Conservation (phyloP, 2,329 filamentous ascomycete species). For the Grosmannia huntii region DNA sequence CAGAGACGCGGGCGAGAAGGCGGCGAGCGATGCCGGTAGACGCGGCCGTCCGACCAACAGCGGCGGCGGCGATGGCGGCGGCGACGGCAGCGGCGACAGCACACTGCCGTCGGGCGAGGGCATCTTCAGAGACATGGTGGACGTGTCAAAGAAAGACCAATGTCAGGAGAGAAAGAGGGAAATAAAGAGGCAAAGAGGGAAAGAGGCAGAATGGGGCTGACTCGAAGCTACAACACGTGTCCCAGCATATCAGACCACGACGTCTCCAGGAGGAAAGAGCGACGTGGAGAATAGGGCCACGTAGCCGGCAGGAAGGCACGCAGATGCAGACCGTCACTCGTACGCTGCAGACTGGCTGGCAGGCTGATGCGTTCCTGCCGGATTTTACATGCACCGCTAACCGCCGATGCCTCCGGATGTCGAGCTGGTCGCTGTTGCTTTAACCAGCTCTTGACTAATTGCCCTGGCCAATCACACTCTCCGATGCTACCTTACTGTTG, state of each 20-base stretch:
- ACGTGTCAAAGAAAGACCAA: too few species aligned
- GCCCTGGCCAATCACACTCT: neutral
- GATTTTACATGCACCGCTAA: neutral
- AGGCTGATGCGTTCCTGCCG: too few species aligned
- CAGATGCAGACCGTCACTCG: too few species aligned
- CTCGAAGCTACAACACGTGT: too few species aligned
- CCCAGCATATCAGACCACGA: too few species aligned
- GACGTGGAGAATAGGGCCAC: neutral
- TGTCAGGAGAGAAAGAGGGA: neutral
- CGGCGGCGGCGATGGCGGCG: neutral
- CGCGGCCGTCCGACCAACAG: neutral
- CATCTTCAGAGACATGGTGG: neutral
- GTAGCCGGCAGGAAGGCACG: neutral
- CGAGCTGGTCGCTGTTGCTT: too few species aligned
- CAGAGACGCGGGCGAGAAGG: neutral
- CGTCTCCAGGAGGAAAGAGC: neutral
- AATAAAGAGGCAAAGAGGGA: neutral
- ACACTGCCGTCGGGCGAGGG: neutral
- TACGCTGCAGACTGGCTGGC: too few species aligned
- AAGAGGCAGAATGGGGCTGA: neutral
- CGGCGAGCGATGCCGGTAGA: neutral
- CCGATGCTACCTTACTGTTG: neutral
- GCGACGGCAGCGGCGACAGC: neutral
- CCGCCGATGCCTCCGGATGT: too few species aligned
- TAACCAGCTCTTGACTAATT: neutral